Percentiles rank a stretch among this genome's conserved stretches.
Evolutionary conservation across 139 green algal genomes (phyloP).

Genomic region (Micractinium conductrix): DNA sequence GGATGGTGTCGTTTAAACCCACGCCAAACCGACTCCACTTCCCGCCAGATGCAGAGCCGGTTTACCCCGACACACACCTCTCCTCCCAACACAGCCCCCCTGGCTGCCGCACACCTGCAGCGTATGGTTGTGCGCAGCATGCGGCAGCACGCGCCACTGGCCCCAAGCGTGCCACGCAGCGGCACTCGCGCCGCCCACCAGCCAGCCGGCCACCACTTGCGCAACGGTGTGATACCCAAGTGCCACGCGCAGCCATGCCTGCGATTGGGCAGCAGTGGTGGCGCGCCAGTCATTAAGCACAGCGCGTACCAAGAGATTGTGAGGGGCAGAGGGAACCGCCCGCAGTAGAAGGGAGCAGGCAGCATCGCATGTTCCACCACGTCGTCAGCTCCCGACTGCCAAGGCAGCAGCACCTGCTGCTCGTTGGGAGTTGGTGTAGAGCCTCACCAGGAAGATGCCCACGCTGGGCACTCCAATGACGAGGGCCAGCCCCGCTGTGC

Average conservation of each 20-base stretch:
- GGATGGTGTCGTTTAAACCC: background rate
- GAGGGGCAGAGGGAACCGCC: too few species aligned
- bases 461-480: slow-evolving; percentile 22
- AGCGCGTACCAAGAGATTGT: too few species aligned
- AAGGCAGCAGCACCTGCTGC: too few species aligned
- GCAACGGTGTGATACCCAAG: slow-evolving; percentile 75
- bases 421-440: too few species aligned
- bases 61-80: background rate
- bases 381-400: too few species aligned
- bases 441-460: slow-evolving; percentile 60
- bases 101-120: background rate
- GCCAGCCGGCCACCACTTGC: slow-evolving; percentile 70
- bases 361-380: too few species aligned
- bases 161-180: background rate
- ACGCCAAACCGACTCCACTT: background rate
- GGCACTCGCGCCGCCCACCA: slow-evolving; percentile 54
- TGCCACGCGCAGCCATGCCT: slow-evolving; percentile 72
- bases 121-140: background rate
- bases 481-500: background rate
- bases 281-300: too few species aligned
- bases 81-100: background rate
- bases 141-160: slow-evolving; percentile 35
- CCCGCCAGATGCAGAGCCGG: background rate
- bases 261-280: background rate
- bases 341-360: too few species aligned